Evolutionary conservation across 768 basidiomycete species (phyloP).

Genomic region (Tulasnella sp.): DNA sequence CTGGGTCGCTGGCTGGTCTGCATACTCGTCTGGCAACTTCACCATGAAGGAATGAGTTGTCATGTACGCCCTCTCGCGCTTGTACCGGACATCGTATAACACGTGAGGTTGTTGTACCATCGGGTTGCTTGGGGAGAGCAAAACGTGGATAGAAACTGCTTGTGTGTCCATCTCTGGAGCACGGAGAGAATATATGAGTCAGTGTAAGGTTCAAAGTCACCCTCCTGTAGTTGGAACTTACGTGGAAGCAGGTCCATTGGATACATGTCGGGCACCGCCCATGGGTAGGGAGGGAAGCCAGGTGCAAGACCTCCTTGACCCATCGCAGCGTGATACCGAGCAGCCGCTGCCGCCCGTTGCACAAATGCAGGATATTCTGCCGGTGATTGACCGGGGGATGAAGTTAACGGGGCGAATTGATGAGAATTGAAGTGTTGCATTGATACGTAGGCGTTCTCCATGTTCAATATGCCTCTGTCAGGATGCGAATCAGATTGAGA

Average conservation of each 20-base stretch:
- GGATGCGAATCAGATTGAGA: not conserved
- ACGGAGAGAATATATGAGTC: too few species aligned
- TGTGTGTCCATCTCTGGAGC: constrained; percentile 3
- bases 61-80: constrained; percentile 11
- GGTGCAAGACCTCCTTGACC: not conserved
- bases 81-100: constrained; percentile 14
- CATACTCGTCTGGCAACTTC: constrained; percentile 4
- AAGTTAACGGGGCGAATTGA: constrained; percentile 4
- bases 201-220: too few species aligned
- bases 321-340: too few species aligned
- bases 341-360: too few species aligned
- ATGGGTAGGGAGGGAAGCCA: constrained; percentile 4
- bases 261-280: constrained; percentile 4
- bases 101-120: not conserved
- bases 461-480: not conserved
- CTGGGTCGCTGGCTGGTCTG: not conserved
- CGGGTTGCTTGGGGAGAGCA: constrained; percentile 1
- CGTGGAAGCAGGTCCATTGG: not conserved
- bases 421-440: constrained; percentile 2
- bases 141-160: not conserved
- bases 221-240: not conserved
- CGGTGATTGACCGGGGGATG: not conserved
- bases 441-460: constrained; percentile 5
- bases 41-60: not conserved
- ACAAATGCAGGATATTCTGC: too few species aligned